Conservation (phyloP, 2,329 filamentous ascomycete species). For the Ciborinia camelliae region DNA sequence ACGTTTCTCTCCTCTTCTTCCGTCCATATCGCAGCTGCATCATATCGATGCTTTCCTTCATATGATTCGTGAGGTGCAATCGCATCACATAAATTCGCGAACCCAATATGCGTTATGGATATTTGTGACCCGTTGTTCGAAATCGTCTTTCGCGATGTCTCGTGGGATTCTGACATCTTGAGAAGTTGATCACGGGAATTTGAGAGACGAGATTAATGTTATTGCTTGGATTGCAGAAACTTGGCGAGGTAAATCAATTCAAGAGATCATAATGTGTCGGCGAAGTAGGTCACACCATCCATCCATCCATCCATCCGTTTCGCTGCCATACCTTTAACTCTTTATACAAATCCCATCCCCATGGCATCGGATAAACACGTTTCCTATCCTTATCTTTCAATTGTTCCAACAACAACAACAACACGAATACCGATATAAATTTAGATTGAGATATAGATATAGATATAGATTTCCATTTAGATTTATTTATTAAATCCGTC, state of each 20-base stretch:
- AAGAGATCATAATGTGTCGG: not conserved
- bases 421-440: too few relatives aligned
- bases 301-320: not conserved
- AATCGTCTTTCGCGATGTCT: not conserved
- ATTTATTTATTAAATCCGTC: too few relatives aligned
- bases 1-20: conserved; percentile 53
- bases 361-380: not conserved
- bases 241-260: not conserved
- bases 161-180: not conserved
- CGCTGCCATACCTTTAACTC: too few relatives aligned
- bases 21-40: conserved; percentile 52
- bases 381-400: not conserved
- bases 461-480: too few relatives aligned
- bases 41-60: conserved; percentile 37
- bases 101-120: not conserved
- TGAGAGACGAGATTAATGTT: too few relatives aligned
- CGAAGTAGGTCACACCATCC: not conserved
- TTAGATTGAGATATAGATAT: too few relatives aligned
- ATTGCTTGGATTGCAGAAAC: too few relatives aligned
- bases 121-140: not conserved
- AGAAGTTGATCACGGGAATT: too few relatives aligned
- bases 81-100: conserved; percentile 1
- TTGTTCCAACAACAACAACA: not conserved
- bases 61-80: conserved; percentile 15
- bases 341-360: not conserved